A percentile compares a stretch with the other conserved stretches of the same genome.
Evolutionary conservation across 129 eudicot genomes (phyloP).

Genomic region (Escallonia rubra): DNA sequence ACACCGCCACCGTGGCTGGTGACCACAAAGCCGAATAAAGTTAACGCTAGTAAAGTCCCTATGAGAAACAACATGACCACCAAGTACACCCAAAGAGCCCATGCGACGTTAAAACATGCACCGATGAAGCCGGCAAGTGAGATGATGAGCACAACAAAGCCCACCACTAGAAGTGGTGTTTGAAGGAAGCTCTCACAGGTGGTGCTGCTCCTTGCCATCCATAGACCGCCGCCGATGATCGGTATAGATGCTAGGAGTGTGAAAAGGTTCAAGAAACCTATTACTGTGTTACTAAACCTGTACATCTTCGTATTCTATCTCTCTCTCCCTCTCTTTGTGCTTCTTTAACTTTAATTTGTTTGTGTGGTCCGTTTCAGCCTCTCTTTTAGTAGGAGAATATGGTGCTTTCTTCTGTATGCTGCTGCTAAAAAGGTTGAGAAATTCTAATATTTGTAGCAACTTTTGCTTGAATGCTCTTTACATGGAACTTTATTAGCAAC

Average conservation of each 20-base stretch:
- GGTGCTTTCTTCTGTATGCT: slow-evolving; percentile 6
- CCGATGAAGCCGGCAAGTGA: slow-evolving; percentile 90
- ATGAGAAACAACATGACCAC: slow-evolving; percentile 70
- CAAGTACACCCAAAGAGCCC: slow-evolving; percentile 63
- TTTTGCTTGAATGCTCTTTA: slow-evolving; percentile 41
- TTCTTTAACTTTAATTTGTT: slow-evolving; percentile 8
- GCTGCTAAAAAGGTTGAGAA: slow-evolving; percentile 26
- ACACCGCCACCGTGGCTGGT: slow-evolving; percentile 68
- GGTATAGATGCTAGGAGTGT: slow-evolving; percentile 79
- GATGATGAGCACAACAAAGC: slow-evolving; percentile 63
- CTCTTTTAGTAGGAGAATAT: neutral
- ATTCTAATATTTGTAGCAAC: slow-evolving; percentile 13
- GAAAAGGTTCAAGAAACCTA: slow-evolving; percentile 86
- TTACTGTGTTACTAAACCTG: slow-evolving; percentile 73
- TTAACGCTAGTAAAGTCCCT: slow-evolving; percentile 47
- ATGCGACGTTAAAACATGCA: slow-evolving; percentile 73
- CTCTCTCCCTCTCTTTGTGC: slow-evolving; percentile 4
- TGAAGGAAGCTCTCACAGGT: slow-evolving; percentile 86
- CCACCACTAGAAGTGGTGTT: slow-evolving; percentile 71
- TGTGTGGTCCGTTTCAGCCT: neutral
- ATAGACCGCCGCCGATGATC: slow-evolving; percentile 76
- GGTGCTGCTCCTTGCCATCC: slow-evolving; percentile 79
- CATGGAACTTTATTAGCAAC: slow-evolving; percentile 14
- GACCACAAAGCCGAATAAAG: slow-evolving; percentile 81
- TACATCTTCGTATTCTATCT: slow-evolving; percentile 28